Conservation (phyloP, 257 asterid genomes). For the Eucommia ulmoides region DNA sequence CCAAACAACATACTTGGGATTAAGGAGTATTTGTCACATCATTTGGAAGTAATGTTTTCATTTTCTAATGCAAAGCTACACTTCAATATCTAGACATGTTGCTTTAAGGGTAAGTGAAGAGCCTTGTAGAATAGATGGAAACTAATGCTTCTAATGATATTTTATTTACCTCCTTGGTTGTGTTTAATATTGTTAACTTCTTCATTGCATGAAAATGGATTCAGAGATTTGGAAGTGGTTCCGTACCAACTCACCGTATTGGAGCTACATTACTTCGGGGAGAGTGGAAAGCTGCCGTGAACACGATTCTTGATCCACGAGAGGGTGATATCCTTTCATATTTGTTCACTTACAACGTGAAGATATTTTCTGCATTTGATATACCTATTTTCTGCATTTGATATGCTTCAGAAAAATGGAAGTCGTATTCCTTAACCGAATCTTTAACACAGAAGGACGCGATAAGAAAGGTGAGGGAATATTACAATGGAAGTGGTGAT, state of each 20-base stretch:
- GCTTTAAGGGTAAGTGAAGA: too few species aligned
- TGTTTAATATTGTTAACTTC: constrained; percentile 2
- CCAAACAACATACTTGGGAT: too few species aligned
- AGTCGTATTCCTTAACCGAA: constrained; percentile 31
- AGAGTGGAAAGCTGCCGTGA: constrained; percentile 82
- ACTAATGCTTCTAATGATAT: neutral
- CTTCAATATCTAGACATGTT: too few species aligned
- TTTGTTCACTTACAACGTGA: constrained; percentile 4
- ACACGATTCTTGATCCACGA: constrained; percentile 86
- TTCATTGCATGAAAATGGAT: constrained; percentile 12
- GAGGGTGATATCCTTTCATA: constrained; percentile 99
- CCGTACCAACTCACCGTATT: constrained; percentile 77
- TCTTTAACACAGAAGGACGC: constrained; percentile 58
- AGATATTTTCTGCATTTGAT: neutral
- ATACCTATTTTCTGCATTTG: too few species aligned
- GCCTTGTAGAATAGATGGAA: too few species aligned
- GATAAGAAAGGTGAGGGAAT: constrained; percentile 50
- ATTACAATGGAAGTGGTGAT: constrained; percentile 72
- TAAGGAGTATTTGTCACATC: too few species aligned
- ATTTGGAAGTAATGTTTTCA: too few species aligned
- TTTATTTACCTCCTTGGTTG: neutral
- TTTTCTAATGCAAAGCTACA: too few species aligned
- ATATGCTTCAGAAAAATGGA: neutral
- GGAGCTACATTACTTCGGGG: constrained; percentile 90
- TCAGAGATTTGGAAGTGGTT: constrained; percentile 97